Evolutionary conservation across 345 rosid species (phyloP), one percentile per base, ranked within the genome.

Genomic region (Mangifera indica): DNA sequence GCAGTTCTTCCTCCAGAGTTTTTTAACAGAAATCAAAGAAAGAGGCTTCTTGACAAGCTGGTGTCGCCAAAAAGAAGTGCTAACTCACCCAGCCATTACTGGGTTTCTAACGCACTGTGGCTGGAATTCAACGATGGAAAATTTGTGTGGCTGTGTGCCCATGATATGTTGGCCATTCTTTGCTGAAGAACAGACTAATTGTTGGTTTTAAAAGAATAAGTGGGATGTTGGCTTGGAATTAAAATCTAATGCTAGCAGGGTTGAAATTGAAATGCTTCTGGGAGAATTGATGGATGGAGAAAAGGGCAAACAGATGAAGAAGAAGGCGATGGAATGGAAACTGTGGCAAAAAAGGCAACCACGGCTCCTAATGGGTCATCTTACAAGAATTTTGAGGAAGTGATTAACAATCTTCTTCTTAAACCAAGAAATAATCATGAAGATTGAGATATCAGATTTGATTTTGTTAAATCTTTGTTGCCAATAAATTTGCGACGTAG

Each of bases 231-330:
- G 73, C 3, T 22, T 56, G 56, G 77, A 79, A 68, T 59, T 79
- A 4, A 44, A 70, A 5, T 34, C 54, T 18, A 26, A 53, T 1
- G 72, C 72, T 1, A 32, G 55, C 0, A 76, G 78, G 10, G 37
- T 25, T 32, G 77, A 76, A 10, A 69, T 80, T 24, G 75, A 69
- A 59, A 45, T 52, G 20, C 53, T 34, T 5, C 72, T 76, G 32
- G 55, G 34, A 25, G 80, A 72, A 14, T 44, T 80, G 64, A 76
- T 76, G 83, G 65, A 54, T 18, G 75, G 69, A 10, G 69, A 69
- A 1, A 54, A 58, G 25, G 80, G 77, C 1, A 45, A 58, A 51
- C 49, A 7, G 4, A 42, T 76, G 66, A 76, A 53, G 72, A 18
- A 63, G 7, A 64, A 55, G 20, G 72, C 65, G 1, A 10, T 22